These are phyloP conservation scores for Bipolaris zeicola DNA, from an alignment of 2,329 filamentous ascomycete genomes.

Conservation along the genomic window DNA sequence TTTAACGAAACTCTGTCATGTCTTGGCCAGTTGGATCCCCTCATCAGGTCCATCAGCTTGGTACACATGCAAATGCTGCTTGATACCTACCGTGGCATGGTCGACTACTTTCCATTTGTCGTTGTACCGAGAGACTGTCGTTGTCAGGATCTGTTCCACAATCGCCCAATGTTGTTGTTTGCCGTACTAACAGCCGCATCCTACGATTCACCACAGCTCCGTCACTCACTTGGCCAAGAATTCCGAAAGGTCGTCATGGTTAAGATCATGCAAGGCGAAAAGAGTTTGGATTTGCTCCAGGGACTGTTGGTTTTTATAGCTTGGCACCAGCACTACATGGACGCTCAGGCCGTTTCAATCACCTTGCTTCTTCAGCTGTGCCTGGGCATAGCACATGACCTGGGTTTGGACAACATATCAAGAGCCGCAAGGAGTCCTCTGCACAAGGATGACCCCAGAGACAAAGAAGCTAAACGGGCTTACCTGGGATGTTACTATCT, in stretches of 20 bases:
- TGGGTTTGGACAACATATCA: slow-evolving; percentile 38
- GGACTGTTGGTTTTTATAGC: slow-evolving; percentile 44
- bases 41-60: slow-evolving; percentile 43
- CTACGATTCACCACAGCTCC: slow-evolving; percentile 38
- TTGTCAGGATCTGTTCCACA: slow-evolving; percentile 36
- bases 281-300: slow-evolving; percentile 42
- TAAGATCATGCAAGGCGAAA: slow-evolving; percentile 45
- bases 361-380: slow-evolving; percentile 44
- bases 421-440: slow-evolving; percentile 23
- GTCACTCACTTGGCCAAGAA: slow-evolving; percentile 40
- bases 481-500: slow-evolving; percentile 46
- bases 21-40: slow-evolving; percentile 40
- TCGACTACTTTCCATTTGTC: slow-evolving; percentile 45
- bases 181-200: slow-evolving; percentile 43
- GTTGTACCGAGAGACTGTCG: slow-evolving; percentile 34
- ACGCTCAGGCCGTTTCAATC: slow-evolving; percentile 41
- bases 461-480: slow-evolving; percentile 42
- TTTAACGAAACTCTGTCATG: slow-evolving; percentile 41
- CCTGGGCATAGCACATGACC: slow-evolving; percentile 39
- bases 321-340: slow-evolving; percentile 48
- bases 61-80: slow-evolving; percentile 43
- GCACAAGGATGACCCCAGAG: slow-evolving; percentile 28
- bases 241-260: slow-evolving; percentile 45
- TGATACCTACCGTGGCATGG: slow-evolving; percentile 41
- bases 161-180: slow-evolving; percentile 43